A percentile compares a stretch with the other conserved stretches of the same genome.
Evolutionary conservation across 2,329 filamentous ascomycete genomes (phyloP).

Genomic region (Ophioceras dolichostomum): DNA sequence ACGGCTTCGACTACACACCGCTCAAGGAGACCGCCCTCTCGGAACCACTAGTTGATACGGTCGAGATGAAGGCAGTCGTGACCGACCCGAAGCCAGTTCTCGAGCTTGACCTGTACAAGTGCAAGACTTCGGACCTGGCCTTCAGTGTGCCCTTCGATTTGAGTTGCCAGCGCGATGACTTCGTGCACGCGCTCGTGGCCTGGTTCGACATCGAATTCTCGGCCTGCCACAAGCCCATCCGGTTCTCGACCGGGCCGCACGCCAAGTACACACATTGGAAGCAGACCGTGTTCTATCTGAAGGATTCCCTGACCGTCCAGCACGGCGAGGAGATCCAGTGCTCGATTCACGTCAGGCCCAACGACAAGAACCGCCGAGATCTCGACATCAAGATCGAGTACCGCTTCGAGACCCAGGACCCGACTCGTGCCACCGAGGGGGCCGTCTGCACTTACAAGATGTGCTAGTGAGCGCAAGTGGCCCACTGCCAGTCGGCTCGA

Average conservation of each 20-base stretch:
- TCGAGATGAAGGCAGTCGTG: conserved; percentile 93
- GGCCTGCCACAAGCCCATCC: conserved; percentile 94
- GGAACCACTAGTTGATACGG: conserved; percentile 93
- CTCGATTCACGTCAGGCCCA: conserved; percentile 71
- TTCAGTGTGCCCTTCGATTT: conserved; percentile 74
- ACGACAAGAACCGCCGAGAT: conserved; percentile 87
- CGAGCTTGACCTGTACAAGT: conserved; percentile 87
- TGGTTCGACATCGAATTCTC: conserved; percentile 99
- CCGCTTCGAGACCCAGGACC: conserved; percentile 64
- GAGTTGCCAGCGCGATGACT: conserved; percentile 72
- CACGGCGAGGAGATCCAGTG: conserved; percentile 70
- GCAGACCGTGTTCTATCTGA: conserved; percentile 97
- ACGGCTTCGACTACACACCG: conserved; percentile 92
- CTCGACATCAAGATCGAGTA: conserved; percentile 86
- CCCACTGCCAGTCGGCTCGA: too few relatives aligned
- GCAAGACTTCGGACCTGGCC: conserved; percentile 69
- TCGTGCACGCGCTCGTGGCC: conserved; percentile 88
- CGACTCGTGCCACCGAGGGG: conserved; percentile 55
- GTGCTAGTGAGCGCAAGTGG: too few relatives aligned
- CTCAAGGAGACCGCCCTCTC: conserved; percentile 89
- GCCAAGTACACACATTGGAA: conserved; percentile 99
- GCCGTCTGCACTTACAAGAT: conserved; percentile 64
- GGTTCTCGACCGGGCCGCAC: conserved; percentile 93
- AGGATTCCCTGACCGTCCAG: conserved; percentile 85
- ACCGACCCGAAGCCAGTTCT: conserved; percentile 81